These are phyloP conservation scores for Atkinsonella texensis DNA, from an alignment of 2,329 filamentous ascomycete species.

Conservation along the genomic window DNA sequence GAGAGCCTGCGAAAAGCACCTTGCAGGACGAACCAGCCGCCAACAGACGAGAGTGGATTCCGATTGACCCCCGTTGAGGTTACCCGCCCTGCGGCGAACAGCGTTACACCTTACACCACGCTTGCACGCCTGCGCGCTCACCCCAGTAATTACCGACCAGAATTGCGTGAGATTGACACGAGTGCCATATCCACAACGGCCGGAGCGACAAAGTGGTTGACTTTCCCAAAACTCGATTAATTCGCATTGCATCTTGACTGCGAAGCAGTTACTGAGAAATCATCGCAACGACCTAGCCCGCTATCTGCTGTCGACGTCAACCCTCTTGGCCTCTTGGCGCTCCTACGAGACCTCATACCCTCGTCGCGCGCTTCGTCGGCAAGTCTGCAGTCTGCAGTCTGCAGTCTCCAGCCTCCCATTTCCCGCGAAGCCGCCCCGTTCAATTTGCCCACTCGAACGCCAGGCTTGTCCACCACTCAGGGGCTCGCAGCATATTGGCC, in stretches of 20 bases:
- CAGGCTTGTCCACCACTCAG: slow-evolving; percentile 8
- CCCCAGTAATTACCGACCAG: background rate
- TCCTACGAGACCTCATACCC: background rate
- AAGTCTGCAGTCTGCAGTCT: no score
- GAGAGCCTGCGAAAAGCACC: background rate
- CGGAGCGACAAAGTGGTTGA: background rate
- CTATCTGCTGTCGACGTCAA: background rate
- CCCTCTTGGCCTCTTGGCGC: background rate
- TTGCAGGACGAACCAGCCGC: background rate
- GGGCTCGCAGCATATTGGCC: slow-evolving; percentile 12
- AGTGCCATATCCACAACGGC: background rate
- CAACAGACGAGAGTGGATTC: background rate
- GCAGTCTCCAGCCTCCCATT: background rate
- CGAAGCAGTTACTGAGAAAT: background rate
- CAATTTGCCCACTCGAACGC: slow-evolving; percentile 10
- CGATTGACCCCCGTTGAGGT: background rate
- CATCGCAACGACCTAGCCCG: background rate
- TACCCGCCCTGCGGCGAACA: background rate
- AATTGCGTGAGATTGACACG: background rate
- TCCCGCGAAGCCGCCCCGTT: slow-evolving; percentile 6
- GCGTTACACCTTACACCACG: slow-evolving; percentile 3
- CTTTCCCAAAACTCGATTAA: background rate
- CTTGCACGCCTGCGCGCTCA: background rate
- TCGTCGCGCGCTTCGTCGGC: background rate
- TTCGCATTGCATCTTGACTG: background rate